A percentile compares a stretch with the other conserved stretches of the same genome.
Evolutionary conservation across 2,329 filamentous ascomycete species (phyloP).

Genomic region (Nemania diffusa): DNA sequence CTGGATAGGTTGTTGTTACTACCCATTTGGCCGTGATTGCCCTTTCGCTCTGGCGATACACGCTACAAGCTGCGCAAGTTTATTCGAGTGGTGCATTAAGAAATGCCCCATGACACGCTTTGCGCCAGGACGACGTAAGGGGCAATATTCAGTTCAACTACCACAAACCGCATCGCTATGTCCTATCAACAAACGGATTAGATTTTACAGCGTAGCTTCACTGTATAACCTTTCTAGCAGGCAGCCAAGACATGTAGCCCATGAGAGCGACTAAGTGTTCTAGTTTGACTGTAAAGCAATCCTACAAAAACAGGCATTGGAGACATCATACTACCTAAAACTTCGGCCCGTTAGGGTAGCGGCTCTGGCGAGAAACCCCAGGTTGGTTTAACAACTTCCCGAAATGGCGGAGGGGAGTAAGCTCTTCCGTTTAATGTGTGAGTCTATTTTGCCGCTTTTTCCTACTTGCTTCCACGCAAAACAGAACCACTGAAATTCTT

Average conservation of each 20-base stretch:
- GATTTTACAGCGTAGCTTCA: slow-evolving; percentile 41
- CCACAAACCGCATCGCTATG: slow-evolving; percentile 34
- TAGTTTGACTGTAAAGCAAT: slow-evolving; percentile 35
- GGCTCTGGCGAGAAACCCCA: slow-evolving; percentile 18
- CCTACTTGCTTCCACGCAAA: slow-evolving; percentile 38
- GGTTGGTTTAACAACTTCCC: slow-evolving; percentile 35
- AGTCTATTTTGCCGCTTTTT: slow-evolving; percentile 46
- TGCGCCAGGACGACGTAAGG: slow-evolving; percentile 13
- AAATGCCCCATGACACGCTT: background rate
- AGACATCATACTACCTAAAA: slow-evolving; percentile 45
- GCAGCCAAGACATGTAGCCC: slow-evolving; percentile 41
- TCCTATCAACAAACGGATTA: slow-evolving; percentile 38
- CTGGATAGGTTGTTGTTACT: background rate
- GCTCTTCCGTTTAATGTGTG: slow-evolving; percentile 45
- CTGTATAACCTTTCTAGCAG: slow-evolving; percentile 38
- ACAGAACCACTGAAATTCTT: slow-evolving; percentile 38
- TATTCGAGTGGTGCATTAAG: background rate
- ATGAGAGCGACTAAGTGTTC: slow-evolving; percentile 37
- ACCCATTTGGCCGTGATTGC: background rate
- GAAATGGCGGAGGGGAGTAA: slow-evolving; percentile 40
- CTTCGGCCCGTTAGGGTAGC: slow-evolving; percentile 47
- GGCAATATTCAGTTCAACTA: background rate
- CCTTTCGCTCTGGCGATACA: background rate
- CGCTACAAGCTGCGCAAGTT: background rate
- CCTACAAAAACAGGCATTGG: slow-evolving; percentile 40